These are phyloP conservation scores for Candida chauliodis DNA, from an alignment of 805 yeast species.

Conservation along the genomic window DNA sequence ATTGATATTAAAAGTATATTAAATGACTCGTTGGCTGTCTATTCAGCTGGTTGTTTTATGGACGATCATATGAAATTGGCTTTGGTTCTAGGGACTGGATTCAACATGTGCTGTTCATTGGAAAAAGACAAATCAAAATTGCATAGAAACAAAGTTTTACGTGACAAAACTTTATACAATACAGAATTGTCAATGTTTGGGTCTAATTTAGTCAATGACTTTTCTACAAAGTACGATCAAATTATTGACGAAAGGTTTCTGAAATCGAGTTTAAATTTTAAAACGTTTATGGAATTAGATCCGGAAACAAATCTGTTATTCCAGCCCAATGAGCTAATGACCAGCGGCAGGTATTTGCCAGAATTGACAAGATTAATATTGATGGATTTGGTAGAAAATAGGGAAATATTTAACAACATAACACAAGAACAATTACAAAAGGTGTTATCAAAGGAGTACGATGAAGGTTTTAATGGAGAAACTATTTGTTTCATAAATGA, in stretches of 20 bases:
- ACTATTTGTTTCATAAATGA: conserved; percentile 39
- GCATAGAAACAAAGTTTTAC: conserved; percentile 12
- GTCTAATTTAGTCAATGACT: conserved; percentile 21
- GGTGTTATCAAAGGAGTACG: conserved; percentile 17
- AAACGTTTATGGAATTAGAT: conserved; percentile 27
- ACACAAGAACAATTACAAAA: conserved; percentile 9
- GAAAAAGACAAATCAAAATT: conserved; percentile 14
- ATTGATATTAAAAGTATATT: conserved; percentile 45
- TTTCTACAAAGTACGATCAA: conserved; percentile 39
- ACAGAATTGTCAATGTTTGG: conserved; percentile 60
- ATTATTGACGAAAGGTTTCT: conserved; percentile 28
- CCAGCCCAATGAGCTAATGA: conserved; percentile 55
- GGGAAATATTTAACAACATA: conserved; percentile 24
- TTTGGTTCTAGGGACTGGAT: conserved; percentile 67
- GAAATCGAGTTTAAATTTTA: conserved; percentile 12
- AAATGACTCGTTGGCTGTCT: conserved; percentile 67
- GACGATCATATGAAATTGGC: conserved; percentile 42
- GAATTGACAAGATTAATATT: conserved; percentile 47
- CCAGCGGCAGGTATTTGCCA: conserved; percentile 55
- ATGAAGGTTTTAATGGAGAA: conserved; percentile 37
- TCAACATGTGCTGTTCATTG: conserved; percentile 49
- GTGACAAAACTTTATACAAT: conserved; percentile 33
- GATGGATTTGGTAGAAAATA: conserved; percentile 26
- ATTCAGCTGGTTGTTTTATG: conserved; percentile 47
- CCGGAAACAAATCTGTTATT: conserved; percentile 26